Conservation (phyloP, 1,139 yeast genomes). For the Candida sp. region DNA sequence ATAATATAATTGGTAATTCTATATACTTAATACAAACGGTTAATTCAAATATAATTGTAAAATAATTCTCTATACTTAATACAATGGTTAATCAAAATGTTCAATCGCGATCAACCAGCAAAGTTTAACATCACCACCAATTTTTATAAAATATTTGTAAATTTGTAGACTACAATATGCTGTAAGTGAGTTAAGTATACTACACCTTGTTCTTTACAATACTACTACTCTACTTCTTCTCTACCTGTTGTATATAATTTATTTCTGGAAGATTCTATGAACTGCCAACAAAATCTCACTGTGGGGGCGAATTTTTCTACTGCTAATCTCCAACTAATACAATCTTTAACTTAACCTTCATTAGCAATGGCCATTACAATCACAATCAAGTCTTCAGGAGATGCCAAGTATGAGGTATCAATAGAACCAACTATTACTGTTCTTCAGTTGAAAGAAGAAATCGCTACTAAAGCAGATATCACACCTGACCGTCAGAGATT, state of each 20-base stretch:
- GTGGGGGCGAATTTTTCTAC: background rate
- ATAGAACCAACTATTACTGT: slow-evolving; percentile 57
- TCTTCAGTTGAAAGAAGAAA: slow-evolving; percentile 61
- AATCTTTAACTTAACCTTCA: too few species aligned
- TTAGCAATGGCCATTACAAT: slow-evolving; percentile 14
- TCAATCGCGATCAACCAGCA: too few species aligned
- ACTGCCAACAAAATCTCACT: background rate
- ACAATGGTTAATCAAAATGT: background rate
- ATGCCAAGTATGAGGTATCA: slow-evolving; percentile 68
- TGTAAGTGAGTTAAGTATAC: too few species aligned
- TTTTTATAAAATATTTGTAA: too few species aligned
- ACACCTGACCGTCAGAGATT: slow-evolving; percentile 79
- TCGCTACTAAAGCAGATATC: slow-evolving; percentile 58
- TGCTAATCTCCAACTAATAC: too few species aligned
- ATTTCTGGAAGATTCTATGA: background rate
- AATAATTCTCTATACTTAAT: too few species aligned
- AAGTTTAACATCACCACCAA: too few species aligned
- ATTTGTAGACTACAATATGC: too few species aligned
- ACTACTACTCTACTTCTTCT: too few species aligned
- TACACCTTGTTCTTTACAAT: too few species aligned
- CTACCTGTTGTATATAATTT: too few species aligned
- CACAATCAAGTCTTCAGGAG: slow-evolving; percentile 62
- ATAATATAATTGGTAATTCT: background rate
- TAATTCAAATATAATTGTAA: too few species aligned
- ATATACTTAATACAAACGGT: background rate